Conservation (phyloP, 2,329 filamentous ascomycete species). For the Trichoderma arundinaceum region DNA sequence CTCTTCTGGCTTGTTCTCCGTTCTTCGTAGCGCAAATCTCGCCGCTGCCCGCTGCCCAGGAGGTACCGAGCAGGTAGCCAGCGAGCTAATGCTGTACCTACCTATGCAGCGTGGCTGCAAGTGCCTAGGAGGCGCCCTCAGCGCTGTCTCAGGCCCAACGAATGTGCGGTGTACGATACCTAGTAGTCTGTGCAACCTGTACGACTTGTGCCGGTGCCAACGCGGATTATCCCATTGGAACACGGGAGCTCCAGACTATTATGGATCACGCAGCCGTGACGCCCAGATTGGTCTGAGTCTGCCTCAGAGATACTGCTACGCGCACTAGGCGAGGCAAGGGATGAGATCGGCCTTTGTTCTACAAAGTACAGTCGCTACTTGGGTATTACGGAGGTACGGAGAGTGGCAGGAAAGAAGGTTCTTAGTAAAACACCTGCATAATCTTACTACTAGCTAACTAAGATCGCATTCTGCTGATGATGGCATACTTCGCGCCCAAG, state of each 20-base stretch:
- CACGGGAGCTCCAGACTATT: not conserved
- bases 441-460: not conserved
- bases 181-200: not conserved
- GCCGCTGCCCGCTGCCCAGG: constrained; percentile 6
- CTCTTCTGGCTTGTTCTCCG: constrained; percentile 22
- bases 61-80: not conserved
- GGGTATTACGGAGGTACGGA: too few relatives aligned
- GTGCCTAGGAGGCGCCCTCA: not conserved
- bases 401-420: too few relatives aligned
- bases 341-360: too few relatives aligned
- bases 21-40: constrained; percentile 23
- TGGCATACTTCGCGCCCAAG: too few relatives aligned
- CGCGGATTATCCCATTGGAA: not conserved
- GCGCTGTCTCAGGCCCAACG: constrained; percentile 16
- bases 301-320: too few relatives aligned
- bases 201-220: too few relatives aligned
- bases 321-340: too few relatives aligned
- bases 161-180: constrained; percentile 28
- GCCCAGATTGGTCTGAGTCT: too few relatives aligned
- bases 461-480: not conserved
- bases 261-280: not conserved
- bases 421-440: too few relatives aligned
- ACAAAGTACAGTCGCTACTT: too few relatives aligned
- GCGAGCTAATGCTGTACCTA: not conserved
- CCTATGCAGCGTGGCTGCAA: constrained; percentile 9